phyloP scores from a whole-genome alignment of 2,329 filamentous ascomycete species.

The Fusarium heterosporum region DNA sequence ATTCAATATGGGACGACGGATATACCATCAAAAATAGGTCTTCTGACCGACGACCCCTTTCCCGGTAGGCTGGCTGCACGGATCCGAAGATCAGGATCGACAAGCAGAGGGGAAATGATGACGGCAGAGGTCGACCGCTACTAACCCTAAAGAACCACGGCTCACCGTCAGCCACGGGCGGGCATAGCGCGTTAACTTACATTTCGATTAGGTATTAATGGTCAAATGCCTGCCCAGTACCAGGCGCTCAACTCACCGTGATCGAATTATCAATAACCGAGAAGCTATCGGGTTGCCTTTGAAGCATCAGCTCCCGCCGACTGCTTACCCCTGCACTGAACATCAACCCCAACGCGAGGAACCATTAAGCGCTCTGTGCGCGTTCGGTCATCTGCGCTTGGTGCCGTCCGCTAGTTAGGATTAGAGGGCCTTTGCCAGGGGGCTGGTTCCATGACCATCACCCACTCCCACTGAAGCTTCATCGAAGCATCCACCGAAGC shows the following conservation, averaged over 20 bases:
- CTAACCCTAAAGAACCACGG: slow-evolving; percentile 32
- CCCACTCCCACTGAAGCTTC: slow-evolving; percentile 38
- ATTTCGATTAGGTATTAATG: slow-evolving; percentile 12
- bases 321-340: slow-evolving; percentile 14
- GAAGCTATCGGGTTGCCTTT: slow-evolving; percentile 40
- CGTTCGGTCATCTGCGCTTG: slow-evolving; percentile 49
- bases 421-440: slow-evolving; percentile 34
- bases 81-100: slow-evolving; percentile 48
- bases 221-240: slow-evolving; percentile 1
- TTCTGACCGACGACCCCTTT: slow-evolving; percentile 41
- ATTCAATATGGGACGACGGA: slow-evolving; percentile 3
- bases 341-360: slow-evolving; percentile 21
- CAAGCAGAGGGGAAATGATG: slow-evolving; percentile 42
- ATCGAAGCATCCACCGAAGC: slow-evolving; percentile 44
- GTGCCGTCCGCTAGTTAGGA: slow-evolving; percentile 42
- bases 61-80: slow-evolving; percentile 41
- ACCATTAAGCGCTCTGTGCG: slow-evolving; percentile 45
- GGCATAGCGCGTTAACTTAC: slow-evolving; percentile 1
- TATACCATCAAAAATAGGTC: slow-evolving; percentile 28
- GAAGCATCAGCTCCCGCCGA: slow-evolving; percentile 17
- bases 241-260: neutral
- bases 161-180: slow-evolving; percentile 32
- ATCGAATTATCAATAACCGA: slow-evolving; percentile 15
- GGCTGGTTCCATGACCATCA: slow-evolving; percentile 36
- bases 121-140: slow-evolving; percentile 32